phyloP scores from a whole-genome alignment of 495 filamentous ascomycete species.

The Usnea hakonensis region DNA sequence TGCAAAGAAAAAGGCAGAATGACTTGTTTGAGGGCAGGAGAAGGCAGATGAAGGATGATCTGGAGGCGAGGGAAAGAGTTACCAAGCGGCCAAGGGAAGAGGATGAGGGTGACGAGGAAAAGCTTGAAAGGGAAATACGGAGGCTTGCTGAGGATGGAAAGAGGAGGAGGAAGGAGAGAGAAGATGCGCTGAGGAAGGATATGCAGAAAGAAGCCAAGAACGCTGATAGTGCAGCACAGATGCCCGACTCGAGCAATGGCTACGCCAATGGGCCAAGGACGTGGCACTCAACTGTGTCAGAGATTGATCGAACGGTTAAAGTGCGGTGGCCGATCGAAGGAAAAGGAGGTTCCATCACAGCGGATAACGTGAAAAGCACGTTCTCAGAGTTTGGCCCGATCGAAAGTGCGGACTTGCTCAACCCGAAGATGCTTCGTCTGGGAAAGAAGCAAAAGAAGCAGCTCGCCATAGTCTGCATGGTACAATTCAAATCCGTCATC shows the following conservation, averaged over 20 bases:
- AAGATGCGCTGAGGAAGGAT: constrained; percentile 40
- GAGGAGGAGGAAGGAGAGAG: constrained; percentile 43
- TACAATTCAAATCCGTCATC: constrained; percentile 53
- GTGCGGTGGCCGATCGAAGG: constrained; percentile 51
- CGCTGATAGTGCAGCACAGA: constrained; percentile 24
- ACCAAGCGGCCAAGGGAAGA: constrained; percentile 34
- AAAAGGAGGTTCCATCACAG: constrained; percentile 35
- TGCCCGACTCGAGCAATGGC: neutral
- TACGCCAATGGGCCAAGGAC: neutral
- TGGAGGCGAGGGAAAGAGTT: constrained; percentile 54
- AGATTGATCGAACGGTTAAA: constrained; percentile 53
- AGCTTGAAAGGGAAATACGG: constrained; percentile 51
- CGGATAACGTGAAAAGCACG: constrained; percentile 36
- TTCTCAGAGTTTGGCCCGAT: constrained; percentile 51
- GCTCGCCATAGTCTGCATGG: constrained; percentile 44
- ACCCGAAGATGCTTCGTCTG: constrained; percentile 46
- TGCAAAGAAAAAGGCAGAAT: constrained; percentile 53
- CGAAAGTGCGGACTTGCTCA: constrained; percentile 46
- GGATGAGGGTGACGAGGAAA: constrained; percentile 50
- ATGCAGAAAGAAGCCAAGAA: constrained; percentile 35
- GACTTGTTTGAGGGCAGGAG: constrained; percentile 60
- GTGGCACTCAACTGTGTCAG: constrained; percentile 33
- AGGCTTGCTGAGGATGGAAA: constrained; percentile 58
- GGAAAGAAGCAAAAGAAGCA: constrained; percentile 49
- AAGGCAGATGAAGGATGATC: constrained; percentile 67